These are phyloP conservation scores for Eleusine coracana DNA, from an alignment of 176 grass and related monocot species.

Conservation along the genomic window DNA sequence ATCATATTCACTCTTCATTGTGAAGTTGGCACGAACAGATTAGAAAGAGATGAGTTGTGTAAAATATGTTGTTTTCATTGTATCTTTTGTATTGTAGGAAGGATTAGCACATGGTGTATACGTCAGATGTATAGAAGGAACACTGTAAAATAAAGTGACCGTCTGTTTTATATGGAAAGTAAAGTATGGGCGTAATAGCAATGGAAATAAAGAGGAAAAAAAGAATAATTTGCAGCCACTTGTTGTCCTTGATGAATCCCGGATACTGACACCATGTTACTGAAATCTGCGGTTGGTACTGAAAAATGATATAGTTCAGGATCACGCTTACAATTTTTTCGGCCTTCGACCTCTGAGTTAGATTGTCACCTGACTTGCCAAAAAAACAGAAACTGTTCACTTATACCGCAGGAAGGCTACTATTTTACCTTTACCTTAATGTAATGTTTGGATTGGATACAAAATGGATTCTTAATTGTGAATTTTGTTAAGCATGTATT, in stretches of 20 bases:
- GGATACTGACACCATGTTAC: not conserved
- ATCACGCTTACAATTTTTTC: not conserved
- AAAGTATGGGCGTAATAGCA: not conserved
- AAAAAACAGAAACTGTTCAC: not conserved
- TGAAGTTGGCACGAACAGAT: constrained; percentile 31
- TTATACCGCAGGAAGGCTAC: not conserved
- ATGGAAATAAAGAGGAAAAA: not conserved
- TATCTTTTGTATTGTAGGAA: constrained; percentile 18
- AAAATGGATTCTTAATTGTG: not conserved
- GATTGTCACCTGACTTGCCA: not conserved
- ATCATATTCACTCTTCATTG: constrained; percentile 35
- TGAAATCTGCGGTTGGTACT: not conserved
- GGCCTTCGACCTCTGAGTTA: not conserved
- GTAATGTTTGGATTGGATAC: not conserved
- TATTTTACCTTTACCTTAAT: not conserved
- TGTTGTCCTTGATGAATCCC: not conserved
- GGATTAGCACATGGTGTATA: constrained; percentile 17
- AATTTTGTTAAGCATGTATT: not conserved
- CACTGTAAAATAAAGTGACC: constrained; percentile 43
- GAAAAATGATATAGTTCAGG: not conserved
- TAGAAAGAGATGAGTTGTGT: constrained; percentile 11
- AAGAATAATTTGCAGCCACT: not conserved
- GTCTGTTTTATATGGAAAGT: not conserved
- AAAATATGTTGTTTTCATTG: constrained; percentile 9
- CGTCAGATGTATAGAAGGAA: not conserved